These are phyloP conservation scores for Rosellinia necatrix DNA, from an alignment of 2,329 filamentous ascomycete species.

Conservation along the genomic window DNA sequence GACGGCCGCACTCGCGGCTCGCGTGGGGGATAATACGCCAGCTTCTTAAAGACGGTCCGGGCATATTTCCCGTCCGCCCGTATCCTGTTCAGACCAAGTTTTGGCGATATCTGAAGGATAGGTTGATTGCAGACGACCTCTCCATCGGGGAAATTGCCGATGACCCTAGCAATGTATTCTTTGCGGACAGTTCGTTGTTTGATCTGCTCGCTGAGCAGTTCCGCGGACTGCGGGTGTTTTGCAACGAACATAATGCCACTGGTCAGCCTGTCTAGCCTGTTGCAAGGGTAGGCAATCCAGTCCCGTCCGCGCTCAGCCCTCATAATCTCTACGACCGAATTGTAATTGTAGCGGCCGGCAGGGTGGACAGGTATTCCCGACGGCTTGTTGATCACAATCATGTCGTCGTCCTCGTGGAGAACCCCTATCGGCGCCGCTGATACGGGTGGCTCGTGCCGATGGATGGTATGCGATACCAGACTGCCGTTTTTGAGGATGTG, in stretches of 20 bases:
- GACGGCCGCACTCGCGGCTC: conserved; percentile 21
- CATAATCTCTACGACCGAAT: conserved; percentile 93
- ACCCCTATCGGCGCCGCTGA: conserved; percentile 78
- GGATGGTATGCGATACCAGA: conserved; percentile 87
- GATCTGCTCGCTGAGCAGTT: conserved; percentile 76
- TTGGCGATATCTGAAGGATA: conserved; percentile 91
- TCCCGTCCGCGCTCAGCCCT: conserved; percentile 68
- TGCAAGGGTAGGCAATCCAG: conserved; percentile 73
- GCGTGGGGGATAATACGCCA: conserved; percentile 83
- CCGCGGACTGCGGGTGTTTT: conserved; percentile 81
- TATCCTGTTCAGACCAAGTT: conserved; percentile 92
- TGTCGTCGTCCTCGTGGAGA: conserved; percentile 87
- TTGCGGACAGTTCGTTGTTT: conserved; percentile 83
- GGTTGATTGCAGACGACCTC: conserved; percentile 92
- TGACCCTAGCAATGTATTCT: conserved; percentile 91
- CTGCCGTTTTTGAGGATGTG: conserved; percentile 86
- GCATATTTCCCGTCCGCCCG: conserved; percentile 90
- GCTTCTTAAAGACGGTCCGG: conserved; percentile 84
- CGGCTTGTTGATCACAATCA: conserved; percentile 97
- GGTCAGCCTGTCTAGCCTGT: conserved; percentile 90
- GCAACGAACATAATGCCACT: conserved; percentile 98
- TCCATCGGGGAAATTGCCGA: conserved; percentile 88
- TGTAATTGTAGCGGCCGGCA: conserved; percentile 93
- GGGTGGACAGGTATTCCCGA: conserved; percentile 94
- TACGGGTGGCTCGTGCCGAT: conserved; percentile 94